phyloP scores from a whole-genome alignment of 441 rosid species.

The Pelargonium fulgidum region DNA sequence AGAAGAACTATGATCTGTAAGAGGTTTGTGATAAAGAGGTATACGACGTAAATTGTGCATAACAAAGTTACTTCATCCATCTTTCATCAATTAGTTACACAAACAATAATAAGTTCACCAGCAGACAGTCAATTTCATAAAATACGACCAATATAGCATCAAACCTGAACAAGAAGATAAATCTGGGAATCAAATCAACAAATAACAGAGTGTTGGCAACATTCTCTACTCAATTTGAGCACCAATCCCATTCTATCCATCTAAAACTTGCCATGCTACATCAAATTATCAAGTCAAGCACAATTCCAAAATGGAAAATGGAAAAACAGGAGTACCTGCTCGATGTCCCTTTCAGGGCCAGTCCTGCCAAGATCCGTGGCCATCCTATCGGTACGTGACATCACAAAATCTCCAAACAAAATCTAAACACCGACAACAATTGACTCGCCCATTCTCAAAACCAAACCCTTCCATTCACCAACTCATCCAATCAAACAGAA shows the following conservation, averaged over 20 bases:
- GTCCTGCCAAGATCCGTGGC: constrained; percentile 77
- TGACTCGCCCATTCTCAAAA: constrained; percentile 31
- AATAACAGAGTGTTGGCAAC: background rate
- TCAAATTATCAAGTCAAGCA: constrained; percentile 10
- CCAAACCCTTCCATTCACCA: constrained; percentile 31
- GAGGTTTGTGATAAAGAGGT: background rate
- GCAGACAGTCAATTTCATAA: background rate
- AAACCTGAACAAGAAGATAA: background rate
- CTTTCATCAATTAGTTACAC: background rate
- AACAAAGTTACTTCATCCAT: background rate
- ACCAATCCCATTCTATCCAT: background rate
- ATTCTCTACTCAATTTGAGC: background rate
- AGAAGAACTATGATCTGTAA: background rate
- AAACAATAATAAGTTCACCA: background rate
- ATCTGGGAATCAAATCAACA: background rate
- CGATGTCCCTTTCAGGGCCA: constrained; percentile 75
- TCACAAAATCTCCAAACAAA: constrained; percentile 17
- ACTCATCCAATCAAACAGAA: constrained; percentile 29
- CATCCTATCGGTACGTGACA: constrained; percentile 67
- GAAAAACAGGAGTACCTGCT: constrained; percentile 52
- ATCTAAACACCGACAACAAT: constrained; percentile 19
- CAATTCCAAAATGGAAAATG: constrained; percentile 6
- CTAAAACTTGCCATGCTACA: background rate
- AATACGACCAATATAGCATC: background rate
- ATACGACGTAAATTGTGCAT: background rate